These are phyloP conservation scores for Dovyalis caffra DNA, from an alignment of 345 rosid species.

Conservation along the genomic window DNA sequence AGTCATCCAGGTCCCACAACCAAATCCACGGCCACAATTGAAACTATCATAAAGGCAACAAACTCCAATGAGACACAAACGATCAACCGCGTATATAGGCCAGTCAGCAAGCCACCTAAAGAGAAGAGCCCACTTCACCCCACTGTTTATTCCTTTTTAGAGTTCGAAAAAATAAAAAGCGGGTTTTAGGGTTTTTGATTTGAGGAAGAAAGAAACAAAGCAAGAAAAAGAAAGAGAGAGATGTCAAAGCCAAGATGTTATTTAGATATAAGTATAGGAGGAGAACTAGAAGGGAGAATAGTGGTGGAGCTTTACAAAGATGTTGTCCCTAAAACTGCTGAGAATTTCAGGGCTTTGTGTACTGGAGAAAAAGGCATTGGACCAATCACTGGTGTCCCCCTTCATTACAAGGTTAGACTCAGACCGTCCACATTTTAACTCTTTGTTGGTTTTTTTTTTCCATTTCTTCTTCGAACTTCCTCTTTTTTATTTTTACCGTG, in stretches of 20 bases:
- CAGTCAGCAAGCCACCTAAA: no score
- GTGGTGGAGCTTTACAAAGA: slow-evolving; percentile 20
- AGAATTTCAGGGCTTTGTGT: slow-evolving; percentile 27
- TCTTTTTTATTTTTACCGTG: neutral
- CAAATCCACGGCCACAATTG: neutral
- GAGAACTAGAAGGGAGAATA: slow-evolving; percentile 17
- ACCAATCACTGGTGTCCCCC: slow-evolving; percentile 20
- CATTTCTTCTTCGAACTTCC: neutral
- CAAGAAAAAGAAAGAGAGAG: neutral
- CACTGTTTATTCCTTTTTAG: neutral
- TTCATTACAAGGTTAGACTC: slow-evolving; percentile 22
- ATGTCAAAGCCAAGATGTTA: slow-evolving; percentile 12
- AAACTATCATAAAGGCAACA: neutral
- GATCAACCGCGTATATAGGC: neutral
- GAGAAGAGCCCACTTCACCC: neutral
- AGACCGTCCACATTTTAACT: no score
- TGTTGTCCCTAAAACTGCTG: slow-evolving; percentile 24
- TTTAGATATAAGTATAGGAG: slow-evolving; percentile 15
- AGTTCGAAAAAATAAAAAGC: neutral
- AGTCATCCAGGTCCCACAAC: neutral
- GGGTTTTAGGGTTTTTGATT: slow-evolving; percentile 7
- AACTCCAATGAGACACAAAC: neutral
- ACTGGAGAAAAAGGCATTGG: slow-evolving; percentile 31
- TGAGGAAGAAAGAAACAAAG: neutral
- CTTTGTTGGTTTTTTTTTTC: neutral